phyloP scores from a whole-genome alignment of 2,329 filamentous ascomycete genomes.

The Trichoderma afroharzianum region DNA sequence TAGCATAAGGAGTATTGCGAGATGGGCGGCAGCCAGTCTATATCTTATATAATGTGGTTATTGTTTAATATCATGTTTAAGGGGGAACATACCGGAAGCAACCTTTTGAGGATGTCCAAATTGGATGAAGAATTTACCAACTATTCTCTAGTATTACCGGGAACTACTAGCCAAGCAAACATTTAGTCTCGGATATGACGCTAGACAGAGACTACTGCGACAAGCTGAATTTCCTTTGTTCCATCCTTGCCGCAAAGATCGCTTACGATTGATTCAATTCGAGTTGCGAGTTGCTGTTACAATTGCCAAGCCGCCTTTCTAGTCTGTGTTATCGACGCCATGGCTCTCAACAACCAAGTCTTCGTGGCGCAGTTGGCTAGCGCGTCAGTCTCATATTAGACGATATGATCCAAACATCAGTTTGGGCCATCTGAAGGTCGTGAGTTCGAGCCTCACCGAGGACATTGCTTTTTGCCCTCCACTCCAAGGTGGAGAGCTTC shows the following conservation, averaged over 20 bases:
- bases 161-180: not conserved
- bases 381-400: conserved; percentile 18
- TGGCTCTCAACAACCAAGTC: conserved; percentile 6
- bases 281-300: not conserved
- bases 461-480: conserved; percentile 29
- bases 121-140: not conserved
- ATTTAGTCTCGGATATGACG: not conserved
- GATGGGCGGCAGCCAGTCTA: not conserved
- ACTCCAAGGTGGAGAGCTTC: not conserved
- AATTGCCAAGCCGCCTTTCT: not conserved
- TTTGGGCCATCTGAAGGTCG: conserved; percentile 40
- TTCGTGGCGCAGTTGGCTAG: conserved; percentile 18
- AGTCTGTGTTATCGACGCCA: not conserved
- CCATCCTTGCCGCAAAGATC: not conserved
- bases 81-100: not conserved
- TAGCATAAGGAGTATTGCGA: not conserved
- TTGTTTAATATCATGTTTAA: not conserved
- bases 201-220: not conserved
- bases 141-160: not conserved
- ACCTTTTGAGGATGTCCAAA: not conserved
- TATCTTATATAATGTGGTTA: not conserved
- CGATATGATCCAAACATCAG: conserved; percentile 27
- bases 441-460: conserved; percentile 49
- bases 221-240: not conserved
- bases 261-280: not conserved